Evolutionary conservation across 2,329 filamentous ascomycete species (phyloP).

Genomic region (Huntiella omanensis): DNA sequence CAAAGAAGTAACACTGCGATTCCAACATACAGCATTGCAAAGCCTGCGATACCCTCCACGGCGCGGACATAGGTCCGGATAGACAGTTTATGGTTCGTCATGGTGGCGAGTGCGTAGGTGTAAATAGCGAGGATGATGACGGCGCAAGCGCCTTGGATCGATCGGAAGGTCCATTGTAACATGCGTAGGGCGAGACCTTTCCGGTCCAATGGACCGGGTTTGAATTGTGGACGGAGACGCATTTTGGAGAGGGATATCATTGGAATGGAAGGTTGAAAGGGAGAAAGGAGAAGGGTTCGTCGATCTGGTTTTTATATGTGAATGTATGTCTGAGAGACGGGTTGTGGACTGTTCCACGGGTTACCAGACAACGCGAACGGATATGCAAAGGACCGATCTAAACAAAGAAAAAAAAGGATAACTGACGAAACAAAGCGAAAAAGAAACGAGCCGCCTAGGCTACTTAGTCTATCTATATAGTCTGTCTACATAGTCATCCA

Average conservation of each 20-base stretch:
- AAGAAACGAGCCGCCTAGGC: too few relatives aligned
- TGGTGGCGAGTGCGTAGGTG: slow-evolving; percentile 66
- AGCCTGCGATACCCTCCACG: slow-evolving; percentile 61
- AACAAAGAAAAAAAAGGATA: too few relatives aligned
- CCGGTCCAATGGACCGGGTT: background rate
- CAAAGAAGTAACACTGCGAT: slow-evolving; percentile 57
- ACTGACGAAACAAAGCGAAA: too few relatives aligned
- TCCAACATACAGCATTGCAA: slow-evolving; percentile 54
- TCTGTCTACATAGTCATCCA: too few relatives aligned
- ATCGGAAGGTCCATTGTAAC: slow-evolving; percentile 51
- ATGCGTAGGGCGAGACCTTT: slow-evolving; percentile 33
- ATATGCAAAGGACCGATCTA: too few relatives aligned
- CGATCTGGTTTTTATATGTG: background rate
- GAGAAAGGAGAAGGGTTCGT: background rate
- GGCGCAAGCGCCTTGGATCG: slow-evolving; percentile 53
- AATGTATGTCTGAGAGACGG: background rate
- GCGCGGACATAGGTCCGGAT: slow-evolving; percentile 52
- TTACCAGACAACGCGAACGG: too few relatives aligned
- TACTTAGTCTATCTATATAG: too few relatives aligned
- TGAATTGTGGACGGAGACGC: background rate
- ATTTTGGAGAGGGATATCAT: background rate
- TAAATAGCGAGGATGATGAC: slow-evolving; percentile 60
- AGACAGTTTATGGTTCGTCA: slow-evolving; percentile 41
- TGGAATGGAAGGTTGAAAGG: background rate
- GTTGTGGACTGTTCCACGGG: background rate